Percentiles rank a stretch among this genome's conserved stretches.
Conservation (phyloP, 2,329 filamentous ascomycete species). For the Fusarium sulawesiense region DNA sequence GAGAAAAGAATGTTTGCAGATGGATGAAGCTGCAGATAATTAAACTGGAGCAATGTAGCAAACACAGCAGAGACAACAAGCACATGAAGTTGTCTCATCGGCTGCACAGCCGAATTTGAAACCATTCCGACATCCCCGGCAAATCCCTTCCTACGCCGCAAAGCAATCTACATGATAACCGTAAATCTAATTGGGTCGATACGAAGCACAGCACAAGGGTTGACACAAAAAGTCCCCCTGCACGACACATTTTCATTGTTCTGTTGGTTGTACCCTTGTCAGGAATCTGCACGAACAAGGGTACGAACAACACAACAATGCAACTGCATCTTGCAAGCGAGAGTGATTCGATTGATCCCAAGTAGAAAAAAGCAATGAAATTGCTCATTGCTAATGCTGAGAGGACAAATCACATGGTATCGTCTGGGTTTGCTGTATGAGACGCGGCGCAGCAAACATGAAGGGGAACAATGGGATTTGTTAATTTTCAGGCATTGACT, state of each 20-base stretch:
- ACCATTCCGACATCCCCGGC: not conserved
- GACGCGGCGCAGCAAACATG: not conserved
- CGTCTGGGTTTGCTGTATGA: not conserved
- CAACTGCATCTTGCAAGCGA: not conserved
- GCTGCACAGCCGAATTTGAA: conserved; percentile 6
- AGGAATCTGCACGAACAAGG: not conserved
- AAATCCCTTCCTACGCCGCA: not conserved
- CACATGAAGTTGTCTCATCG: not conserved
- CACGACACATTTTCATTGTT: not conserved
- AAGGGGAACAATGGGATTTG: not conserved
- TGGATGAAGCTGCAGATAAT: not conserved
- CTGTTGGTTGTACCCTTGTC: not conserved
- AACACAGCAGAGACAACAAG: not conserved
- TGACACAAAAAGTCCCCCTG: not conserved
- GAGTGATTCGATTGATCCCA: not conserved
- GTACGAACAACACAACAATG: not conserved
- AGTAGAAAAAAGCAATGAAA: not conserved
- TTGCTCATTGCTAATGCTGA: not conserved
- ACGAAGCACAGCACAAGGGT: not conserved
- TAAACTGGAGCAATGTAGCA: not conserved
- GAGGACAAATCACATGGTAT: not conserved
- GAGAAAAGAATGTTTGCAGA: not conserved
- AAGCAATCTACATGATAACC: not conserved
- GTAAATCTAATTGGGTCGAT: not conserved
- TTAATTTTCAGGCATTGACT: not conserved